Conservation (phyloP, 768 basidiomycete species). For the Saitozyma podzolica region DNA sequence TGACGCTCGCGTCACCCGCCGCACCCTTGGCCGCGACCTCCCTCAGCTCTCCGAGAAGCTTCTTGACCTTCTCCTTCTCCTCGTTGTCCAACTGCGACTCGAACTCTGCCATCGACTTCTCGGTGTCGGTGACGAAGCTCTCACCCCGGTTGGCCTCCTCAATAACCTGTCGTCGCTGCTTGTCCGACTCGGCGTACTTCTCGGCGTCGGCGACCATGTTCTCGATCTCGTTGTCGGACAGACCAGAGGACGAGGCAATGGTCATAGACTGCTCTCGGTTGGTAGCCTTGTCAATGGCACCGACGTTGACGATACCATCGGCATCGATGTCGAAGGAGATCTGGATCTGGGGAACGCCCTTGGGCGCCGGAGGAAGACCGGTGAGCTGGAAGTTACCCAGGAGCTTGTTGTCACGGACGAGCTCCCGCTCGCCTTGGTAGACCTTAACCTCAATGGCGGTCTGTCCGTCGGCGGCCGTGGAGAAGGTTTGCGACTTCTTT, state of each 20-base stretch:
- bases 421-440: constrained; percentile 98
- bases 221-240: constrained; percentile 95
- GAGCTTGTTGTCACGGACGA: constrained; percentile 96
- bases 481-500: constrained; percentile 99
- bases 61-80: constrained; percentile 92
- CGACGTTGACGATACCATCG: constrained; percentile 90
- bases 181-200: constrained; percentile 89
- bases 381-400: constrained; percentile 99
- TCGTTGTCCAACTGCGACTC: constrained; percentile 89
- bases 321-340: constrained; percentile 95
- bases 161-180: constrained; percentile 79
- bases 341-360: constrained; percentile 73
- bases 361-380: constrained; percentile 74
- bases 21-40: constrained; percentile 89
- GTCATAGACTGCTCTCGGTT: constrained; percentile 62
- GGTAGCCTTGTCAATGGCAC: constrained; percentile 70
- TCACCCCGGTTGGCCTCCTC: constrained; percentile 97
- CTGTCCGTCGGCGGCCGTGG: constrained; percentile 97
- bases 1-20: constrained; percentile 74
- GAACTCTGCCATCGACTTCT: constrained; percentile 98
- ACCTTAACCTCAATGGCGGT: constrained; percentile 99
- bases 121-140: constrained; percentile 88
- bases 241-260: constrained; percentile 90
- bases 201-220: constrained; percentile 95
- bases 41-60: constrained; percentile 80